These are phyloP conservation scores for Pseudocercospora eumusae DNA, from an alignment of 2,329 filamentous ascomycete genomes.

Conservation along the genomic window DNA sequence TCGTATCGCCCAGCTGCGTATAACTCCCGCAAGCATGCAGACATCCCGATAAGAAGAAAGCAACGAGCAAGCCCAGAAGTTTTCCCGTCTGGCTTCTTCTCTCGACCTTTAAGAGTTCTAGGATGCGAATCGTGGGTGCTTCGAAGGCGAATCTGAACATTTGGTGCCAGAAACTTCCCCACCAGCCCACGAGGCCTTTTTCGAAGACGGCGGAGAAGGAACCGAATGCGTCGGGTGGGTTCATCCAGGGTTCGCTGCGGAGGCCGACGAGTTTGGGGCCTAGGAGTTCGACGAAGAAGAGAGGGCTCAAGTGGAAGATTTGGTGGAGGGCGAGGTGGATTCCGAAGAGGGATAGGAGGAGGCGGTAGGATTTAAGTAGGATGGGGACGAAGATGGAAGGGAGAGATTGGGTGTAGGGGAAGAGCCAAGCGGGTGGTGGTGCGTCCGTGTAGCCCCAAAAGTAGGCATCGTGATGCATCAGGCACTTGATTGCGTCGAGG, in stretches of 20 bases:
- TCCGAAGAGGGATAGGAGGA: constrained; percentile 56
- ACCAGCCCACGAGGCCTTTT: constrained; percentile 74
- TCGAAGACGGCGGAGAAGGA: constrained; percentile 59
- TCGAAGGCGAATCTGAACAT: constrained; percentile 75
- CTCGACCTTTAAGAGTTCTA: constrained; percentile 36
- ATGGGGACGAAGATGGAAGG: constrained; percentile 44
- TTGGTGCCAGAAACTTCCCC: constrained; percentile 90
- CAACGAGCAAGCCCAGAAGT: constrained; percentile 49
- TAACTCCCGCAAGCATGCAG: constrained; percentile 72
- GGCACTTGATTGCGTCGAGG: constrained; percentile 68
- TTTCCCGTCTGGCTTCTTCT: constrained; percentile 42
- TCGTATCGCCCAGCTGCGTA: constrained; percentile 63
- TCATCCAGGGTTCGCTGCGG: constrained; percentile 62
- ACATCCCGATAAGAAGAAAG: constrained; percentile 66
- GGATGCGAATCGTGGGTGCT: constrained; percentile 57
- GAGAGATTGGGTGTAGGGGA: constrained; percentile 33
- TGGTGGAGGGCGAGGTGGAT: constrained; percentile 63
- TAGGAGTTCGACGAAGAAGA: constrained; percentile 62
- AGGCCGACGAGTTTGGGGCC: constrained; percentile 62
- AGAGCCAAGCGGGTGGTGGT: constrained; percentile 46
- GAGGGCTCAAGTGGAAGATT: constrained; percentile 61
- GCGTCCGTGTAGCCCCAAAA: constrained; percentile 56
- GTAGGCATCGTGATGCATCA: constrained; percentile 76
- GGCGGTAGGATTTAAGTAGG: constrained; percentile 58
- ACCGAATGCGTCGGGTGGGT: constrained; percentile 59